Evolutionary conservation across 176 grass and related monocot species (phyloP), one percentile per base, ranked within the genome.

Genomic region (Triticum aestivum): DNA sequence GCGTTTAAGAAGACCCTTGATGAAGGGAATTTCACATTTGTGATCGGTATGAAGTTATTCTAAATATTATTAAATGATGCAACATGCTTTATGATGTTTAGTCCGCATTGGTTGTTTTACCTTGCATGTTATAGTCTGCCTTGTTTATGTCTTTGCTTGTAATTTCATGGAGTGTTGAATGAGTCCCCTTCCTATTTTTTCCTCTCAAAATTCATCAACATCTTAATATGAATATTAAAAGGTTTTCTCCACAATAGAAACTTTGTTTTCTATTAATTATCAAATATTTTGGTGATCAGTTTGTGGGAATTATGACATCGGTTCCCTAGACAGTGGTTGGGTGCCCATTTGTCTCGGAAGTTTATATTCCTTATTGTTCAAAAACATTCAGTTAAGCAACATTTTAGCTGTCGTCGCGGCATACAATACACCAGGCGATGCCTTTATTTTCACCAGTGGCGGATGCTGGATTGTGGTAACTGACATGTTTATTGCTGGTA

Each of bases 1-100:
- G 88, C 96, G 77, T 98, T 95, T 88, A 95, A 89, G 92, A 98
- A 95, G 96, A 98, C 96, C 56, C 96, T 98, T 82, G 96, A 98
- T 17, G 96, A 95, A 89, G 93, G 96, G 61, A 95, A 87, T 80
- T 98, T 98, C 82, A 95, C 91, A 73, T 94, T 95, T 89, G 90
- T 98, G 92, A 98, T 98, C 83, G 96, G 96, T 98, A 98, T 89
- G 91, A 61, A 77, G 71, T 88, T 63, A 81, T 85, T 75, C 84
- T 82, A 58, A 83, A 78, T 84, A 37, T 62, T 71, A 17, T 68
- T 69, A 64, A 52, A 77, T 65, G 73, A 17, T 74, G 21, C 30
- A 35, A 27, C 45, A 61, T 59, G 58, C 34, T 59, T 27, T 87
- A 65, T 67, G 62, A 77, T 6, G 39, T 75, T 63, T 83, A 44